Percentiles rank a stretch among this genome's conserved stretches.
Conservation (phyloP, 148 eudicot species). For the Fagopyrum tataricum region DNA sequence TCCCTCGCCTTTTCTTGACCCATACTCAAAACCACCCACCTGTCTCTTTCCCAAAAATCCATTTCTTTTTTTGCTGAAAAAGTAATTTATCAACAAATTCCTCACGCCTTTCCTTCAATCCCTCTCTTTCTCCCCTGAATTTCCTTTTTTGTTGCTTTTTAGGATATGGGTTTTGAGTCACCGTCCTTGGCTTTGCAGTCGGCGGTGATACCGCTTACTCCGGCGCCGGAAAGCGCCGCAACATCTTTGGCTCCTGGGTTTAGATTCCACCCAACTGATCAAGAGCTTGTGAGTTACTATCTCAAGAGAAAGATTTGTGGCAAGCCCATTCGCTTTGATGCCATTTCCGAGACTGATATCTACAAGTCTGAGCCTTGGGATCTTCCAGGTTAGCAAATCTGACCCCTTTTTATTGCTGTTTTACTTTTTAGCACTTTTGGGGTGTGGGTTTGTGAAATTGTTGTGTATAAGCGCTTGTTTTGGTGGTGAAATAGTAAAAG, state of each 20-base stretch:
- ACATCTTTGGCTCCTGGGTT: conserved; percentile 77
- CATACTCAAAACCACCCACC: conserved; percentile 41
- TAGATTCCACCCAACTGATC: conserved; percentile 79
- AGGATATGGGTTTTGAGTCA: conserved; percentile 33
- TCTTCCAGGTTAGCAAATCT: conserved; percentile 41
- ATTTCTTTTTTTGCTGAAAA: neutral
- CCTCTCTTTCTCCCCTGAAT: conserved; percentile 5
- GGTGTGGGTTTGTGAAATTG: neutral
- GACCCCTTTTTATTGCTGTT: neutral
- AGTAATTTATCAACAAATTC: conserved; percentile 8
- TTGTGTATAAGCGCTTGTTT: neutral
- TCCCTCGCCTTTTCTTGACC: conserved; percentile 44
- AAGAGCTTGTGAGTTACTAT: conserved; percentile 69
- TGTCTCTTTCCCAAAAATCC: conserved; percentile 18
- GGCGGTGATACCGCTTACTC: conserved; percentile 4
- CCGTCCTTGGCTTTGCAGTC: conserved; percentile 22
- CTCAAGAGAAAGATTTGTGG: conserved; percentile 61
- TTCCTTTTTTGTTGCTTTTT: conserved; percentile 17
- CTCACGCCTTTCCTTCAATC: conserved; percentile 11
- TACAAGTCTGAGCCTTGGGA: conserved; percentile 89
- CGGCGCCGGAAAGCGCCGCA: conserved; percentile 27
- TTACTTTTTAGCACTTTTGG: neutral
- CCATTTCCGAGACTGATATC: conserved; percentile 68
- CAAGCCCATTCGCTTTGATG: conserved; percentile 60
- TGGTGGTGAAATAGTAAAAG: neutral